These are phyloP conservation scores for Cornus florida DNA, from an alignment of 148 eudicot species.

Conservation along the genomic window DNA sequence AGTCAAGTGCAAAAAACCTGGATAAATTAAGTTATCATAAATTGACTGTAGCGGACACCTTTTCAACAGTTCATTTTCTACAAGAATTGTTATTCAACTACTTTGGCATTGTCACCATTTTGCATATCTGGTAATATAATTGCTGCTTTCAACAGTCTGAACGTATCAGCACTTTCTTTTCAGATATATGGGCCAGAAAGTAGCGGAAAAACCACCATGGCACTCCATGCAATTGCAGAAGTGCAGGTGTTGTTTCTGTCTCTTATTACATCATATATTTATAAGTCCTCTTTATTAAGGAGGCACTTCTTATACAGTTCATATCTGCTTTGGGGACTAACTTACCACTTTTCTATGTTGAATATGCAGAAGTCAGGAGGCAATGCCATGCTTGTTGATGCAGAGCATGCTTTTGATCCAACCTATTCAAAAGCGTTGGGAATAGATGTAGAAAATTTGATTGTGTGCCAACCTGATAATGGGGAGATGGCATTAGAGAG, in stretches of 20 bases:
- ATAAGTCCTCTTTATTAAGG: neutral
- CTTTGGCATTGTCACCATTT: too few species aligned
- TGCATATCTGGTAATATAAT: neutral
- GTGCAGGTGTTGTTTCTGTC: conserved; percentile 64
- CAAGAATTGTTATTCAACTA: neutral
- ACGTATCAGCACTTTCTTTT: conserved; percentile 9
- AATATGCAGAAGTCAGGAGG: conserved; percentile 74
- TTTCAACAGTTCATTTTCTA: neutral
- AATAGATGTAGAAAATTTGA: conserved; percentile 92
- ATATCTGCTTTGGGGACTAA: conserved; percentile 9
- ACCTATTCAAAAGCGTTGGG: conserved; percentile 90
- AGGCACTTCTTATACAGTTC: neutral
- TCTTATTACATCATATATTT: conserved; percentile 5
- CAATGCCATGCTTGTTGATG: conserved; percentile 98
- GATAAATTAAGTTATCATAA: too few species aligned
- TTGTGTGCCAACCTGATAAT: conserved; percentile 97
- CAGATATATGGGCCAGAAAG: conserved; percentile 98
- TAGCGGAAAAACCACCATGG: conserved; percentile 96
- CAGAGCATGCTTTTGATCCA: conserved; percentile 99
- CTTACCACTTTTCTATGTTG: conserved; percentile 12
- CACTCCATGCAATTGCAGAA: conserved; percentile 97
- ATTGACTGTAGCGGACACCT: neutral
- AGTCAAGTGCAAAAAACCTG: too few species aligned
- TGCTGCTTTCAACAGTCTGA: neutral
- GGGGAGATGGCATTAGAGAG: conserved; percentile 99